Evolutionary conservation across 1,284 basidiomycete species (phyloP).

Genomic region (Ceratobasidium sp.): DNA sequence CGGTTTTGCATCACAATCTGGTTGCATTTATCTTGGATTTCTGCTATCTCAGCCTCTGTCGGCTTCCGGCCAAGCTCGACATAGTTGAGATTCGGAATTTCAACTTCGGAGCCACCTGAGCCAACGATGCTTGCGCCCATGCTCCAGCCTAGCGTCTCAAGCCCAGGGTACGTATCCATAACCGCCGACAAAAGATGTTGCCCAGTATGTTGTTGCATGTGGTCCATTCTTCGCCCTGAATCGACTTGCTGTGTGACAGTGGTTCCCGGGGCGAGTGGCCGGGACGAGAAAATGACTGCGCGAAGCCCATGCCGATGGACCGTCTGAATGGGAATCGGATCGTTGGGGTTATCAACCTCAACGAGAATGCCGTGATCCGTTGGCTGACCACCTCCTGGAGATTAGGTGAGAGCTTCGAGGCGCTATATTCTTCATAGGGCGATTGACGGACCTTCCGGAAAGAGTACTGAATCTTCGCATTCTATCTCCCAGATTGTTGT

Average conservation of each 20-base stretch:
- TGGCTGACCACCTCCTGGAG: conserved; percentile 36
- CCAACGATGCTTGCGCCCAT: conserved; percentile 28
- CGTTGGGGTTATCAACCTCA: neutral
- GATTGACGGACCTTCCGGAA: conserved; percentile 22
- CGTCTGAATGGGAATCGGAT: conserved; percentile 15
- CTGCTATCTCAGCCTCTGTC: conserved; percentile 22
- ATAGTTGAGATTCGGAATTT: conserved; percentile 11
- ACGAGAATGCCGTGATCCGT: conserved; percentile 29
- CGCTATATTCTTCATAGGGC: neutral
- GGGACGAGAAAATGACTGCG: conserved; percentile 34
- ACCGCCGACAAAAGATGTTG: conserved; percentile 37
- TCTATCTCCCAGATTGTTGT: conserved; percentile 34
- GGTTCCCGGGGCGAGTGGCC: conserved; percentile 22
- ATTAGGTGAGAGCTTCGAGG: neutral
- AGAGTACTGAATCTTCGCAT: conserved; percentile 36
- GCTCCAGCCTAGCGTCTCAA: conserved; percentile 38
- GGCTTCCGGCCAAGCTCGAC: conserved; percentile 35
- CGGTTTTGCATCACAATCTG: conserved; percentile 23
- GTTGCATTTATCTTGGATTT: conserved; percentile 37
- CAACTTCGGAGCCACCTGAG: neutral
- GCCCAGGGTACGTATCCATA: conserved; percentile 33
- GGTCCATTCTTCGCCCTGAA: conserved; percentile 28
- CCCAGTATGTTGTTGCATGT: conserved; percentile 40
- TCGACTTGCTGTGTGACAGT: conserved; percentile 20
- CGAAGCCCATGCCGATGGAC: conserved; percentile 32